Percentiles rank a stretch among this genome's conserved stretches.
These are phyloP conservation scores for Plectosphaerella cucumerina DNA, from an alignment of 2,329 filamentous ascomycete species.

Conservation along the genomic window DNA sequence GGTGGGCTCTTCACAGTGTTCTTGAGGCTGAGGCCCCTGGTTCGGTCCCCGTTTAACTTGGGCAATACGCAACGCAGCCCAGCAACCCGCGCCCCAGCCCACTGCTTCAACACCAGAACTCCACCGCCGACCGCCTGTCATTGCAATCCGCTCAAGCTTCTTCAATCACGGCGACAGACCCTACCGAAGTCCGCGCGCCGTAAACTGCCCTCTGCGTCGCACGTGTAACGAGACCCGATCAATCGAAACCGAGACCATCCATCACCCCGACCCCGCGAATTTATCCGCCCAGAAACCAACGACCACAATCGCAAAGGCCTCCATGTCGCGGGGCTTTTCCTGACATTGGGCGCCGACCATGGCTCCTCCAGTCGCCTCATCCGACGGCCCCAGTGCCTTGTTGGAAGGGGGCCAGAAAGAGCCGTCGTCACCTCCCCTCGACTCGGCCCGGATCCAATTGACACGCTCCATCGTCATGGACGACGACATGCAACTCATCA, in stretches of 20 bases:
- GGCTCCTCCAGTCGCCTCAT: conserved; percentile 14
- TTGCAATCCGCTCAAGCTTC: conserved; percentile 7
- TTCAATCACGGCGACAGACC: conserved; percentile 13
- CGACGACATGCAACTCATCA: not conserved
- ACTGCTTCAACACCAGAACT: not conserved
- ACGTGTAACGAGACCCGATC: not conserved
- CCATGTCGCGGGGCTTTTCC: conserved; percentile 9
- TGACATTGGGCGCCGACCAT: conserved; percentile 13
- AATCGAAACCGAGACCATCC: not conserved
- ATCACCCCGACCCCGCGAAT: not conserved
- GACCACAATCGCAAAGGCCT: not conserved
- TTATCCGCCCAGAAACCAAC: not conserved
- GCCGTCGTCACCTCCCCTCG: not conserved
- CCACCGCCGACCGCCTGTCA: not conserved
- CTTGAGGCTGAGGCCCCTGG: conserved; percentile 2
- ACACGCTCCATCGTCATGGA: conserved; percentile 3
- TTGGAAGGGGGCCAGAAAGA: conserved; percentile 11
- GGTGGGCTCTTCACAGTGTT: not conserved
- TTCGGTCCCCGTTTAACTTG: not conserved
- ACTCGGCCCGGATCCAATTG: conserved; percentile 1
- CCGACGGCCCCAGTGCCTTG: conserved; percentile 12
- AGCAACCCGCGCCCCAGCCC: not conserved
- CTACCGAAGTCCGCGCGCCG: not conserved
- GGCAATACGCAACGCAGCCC: not conserved
- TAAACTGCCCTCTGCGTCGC: not conserved